Evolutionary conservation across 2,329 filamentous ascomycete genomes (phyloP).

Genomic region (Penicillium sp.): DNA sequence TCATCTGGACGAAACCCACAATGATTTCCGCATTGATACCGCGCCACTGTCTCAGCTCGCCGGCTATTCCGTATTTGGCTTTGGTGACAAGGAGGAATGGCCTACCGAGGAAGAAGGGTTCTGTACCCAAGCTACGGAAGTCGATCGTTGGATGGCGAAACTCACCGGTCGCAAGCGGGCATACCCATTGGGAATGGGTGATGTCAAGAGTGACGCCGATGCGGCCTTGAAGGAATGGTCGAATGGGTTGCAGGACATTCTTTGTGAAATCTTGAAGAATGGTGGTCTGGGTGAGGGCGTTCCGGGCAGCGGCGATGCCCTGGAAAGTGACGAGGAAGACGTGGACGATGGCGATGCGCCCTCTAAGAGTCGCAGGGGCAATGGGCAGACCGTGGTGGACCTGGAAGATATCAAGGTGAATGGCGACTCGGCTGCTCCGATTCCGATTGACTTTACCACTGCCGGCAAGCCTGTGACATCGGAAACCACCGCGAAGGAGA

Average conservation of each 20-base stretch:
- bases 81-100: constrained; percentile 90
- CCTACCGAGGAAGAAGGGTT: constrained; percentile 86
- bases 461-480: constrained; percentile 46
- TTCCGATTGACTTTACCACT: constrained; percentile 79
- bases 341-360: constrained; percentile 53
- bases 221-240: constrained; percentile 73
- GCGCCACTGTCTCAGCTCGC: constrained; percentile 71
- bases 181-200: constrained; percentile 83
- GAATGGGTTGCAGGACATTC: constrained; percentile 67
- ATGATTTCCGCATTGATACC: constrained; percentile 95
- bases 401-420: constrained; percentile 72
- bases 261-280: constrained; percentile 57
- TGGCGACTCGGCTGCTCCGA: constrained; percentile 43
- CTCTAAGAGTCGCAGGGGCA: constrained; percentile 44
- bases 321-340: constrained; percentile 79
- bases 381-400: constrained; percentile 61
- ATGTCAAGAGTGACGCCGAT: constrained; percentile 71
- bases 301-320: constrained; percentile 73
- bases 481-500: constrained; percentile 65
- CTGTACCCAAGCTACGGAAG: constrained; percentile 84
- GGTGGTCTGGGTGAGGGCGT: constrained; percentile 63
- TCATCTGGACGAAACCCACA: constrained; percentile 85
- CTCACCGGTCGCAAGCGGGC: constrained; percentile 81
- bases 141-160: constrained; percentile 97
- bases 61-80: constrained; percentile 90